These are phyloP conservation scores for Sphaerulina musiva DNA, from an alignment of 2,329 filamentous ascomycete species.

Conservation along the genomic window DNA sequence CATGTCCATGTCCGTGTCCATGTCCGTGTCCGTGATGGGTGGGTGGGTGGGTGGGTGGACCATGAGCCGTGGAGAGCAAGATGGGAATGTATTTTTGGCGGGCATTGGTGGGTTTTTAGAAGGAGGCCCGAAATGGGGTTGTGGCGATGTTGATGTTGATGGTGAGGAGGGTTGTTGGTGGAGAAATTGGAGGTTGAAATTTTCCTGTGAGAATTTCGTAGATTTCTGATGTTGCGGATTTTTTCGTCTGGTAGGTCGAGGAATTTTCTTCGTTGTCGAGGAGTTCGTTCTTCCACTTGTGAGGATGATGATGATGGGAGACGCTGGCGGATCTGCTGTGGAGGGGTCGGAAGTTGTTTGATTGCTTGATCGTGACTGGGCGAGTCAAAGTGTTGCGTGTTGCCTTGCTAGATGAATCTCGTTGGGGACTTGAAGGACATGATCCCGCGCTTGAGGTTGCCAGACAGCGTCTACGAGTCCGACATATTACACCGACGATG, in stretches of 20 bases:
- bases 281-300: background rate
- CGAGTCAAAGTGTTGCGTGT: background rate
- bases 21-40: slow-evolving; percentile 21
- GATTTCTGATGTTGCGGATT: slow-evolving; percentile 4
- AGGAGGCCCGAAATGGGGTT: slow-evolving; percentile 19
- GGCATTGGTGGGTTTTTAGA: slow-evolving; percentile 17
- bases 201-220: slow-evolving; percentile 5
- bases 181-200: background rate
- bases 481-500: background rate
- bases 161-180: background rate
- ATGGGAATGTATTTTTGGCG: slow-evolving; percentile 23
- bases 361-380: too few relatives aligned
- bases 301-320: background rate
- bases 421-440: background rate
- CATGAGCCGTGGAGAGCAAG: slow-evolving; percentile 17
- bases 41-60: too few relatives aligned
- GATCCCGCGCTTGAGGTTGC: background rate
- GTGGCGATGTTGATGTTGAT: too few relatives aligned
- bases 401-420: background rate
- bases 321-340: background rate
- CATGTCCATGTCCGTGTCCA: too few relatives aligned
- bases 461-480: background rate
- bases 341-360: background rate
- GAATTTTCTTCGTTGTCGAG: background rate
- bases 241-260: slow-evolving; percentile 9